Conservation (phyloP, 371 early-diverging fungal genomes). For the Apophysomyces trapeziformis region DNA sequence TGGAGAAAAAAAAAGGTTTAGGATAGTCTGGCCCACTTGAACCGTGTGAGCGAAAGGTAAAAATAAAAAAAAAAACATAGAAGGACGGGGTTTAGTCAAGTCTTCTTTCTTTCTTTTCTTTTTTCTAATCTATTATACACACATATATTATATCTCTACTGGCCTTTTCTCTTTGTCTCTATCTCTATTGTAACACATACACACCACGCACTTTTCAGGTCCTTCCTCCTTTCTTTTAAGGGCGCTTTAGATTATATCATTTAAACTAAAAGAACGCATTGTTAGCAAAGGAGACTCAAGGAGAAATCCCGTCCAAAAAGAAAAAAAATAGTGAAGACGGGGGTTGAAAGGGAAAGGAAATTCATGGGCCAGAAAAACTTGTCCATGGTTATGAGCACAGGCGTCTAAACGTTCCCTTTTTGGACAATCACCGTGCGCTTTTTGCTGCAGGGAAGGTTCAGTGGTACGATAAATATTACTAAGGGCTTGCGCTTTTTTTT, state of each 20-base stretch:
- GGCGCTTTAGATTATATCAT: too few relatives aligned
- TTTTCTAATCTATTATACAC: neutral
- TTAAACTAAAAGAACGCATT: too few relatives aligned
- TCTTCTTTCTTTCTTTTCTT: neutral
- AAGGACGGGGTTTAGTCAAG: neutral
- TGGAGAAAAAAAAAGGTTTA: too few relatives aligned
- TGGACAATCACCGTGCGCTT: neutral
- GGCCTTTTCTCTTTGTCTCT: too few relatives aligned
- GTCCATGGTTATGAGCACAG: neutral
- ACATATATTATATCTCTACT: neutral
- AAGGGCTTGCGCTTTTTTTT: neutral
- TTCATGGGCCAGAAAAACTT: too few relatives aligned
- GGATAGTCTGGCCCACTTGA: too few relatives aligned
- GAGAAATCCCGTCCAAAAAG: neutral
- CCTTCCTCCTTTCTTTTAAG: too few relatives aligned
- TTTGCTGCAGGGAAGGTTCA: neutral
- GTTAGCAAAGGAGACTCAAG: too few relatives aligned
- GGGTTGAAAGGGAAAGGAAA: neutral
- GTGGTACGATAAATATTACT: conserved; percentile 6
- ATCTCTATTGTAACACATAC: neutral
- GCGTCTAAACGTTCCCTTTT: neutral
- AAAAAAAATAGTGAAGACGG: neutral
- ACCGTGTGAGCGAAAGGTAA: too few relatives aligned
- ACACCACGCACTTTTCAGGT: neutral
- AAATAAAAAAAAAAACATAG: too few relatives aligned